Percentiles rank a stretch among this genome's conserved stretches.
phyloP scores from a whole-genome alignment of 2,329 filamentous ascomycete species.

The Exophiala sp. region DNA sequence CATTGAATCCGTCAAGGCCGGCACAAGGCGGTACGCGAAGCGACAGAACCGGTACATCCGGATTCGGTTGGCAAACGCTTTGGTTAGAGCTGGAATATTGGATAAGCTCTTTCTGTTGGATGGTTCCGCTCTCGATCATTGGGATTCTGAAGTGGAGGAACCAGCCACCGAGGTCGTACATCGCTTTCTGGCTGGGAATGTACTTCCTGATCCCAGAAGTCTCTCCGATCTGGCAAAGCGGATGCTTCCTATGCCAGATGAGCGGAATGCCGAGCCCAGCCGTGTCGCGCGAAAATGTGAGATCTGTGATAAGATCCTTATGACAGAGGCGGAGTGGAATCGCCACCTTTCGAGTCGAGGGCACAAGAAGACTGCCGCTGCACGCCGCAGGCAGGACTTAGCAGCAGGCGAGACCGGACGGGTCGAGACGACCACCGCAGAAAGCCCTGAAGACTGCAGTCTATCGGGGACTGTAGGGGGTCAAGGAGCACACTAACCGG shows the following conservation, averaged over 20 bases:
- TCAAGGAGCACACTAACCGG: background rate
- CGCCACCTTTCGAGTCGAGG: conserved; percentile 51
- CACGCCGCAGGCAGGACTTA: conserved; percentile 15
- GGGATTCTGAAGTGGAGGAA: conserved; percentile 57
- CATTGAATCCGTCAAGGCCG: conserved; percentile 70
- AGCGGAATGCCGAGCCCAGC: conserved; percentile 41
- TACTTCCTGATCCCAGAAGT: conserved; percentile 51
- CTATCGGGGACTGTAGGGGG: background rate
- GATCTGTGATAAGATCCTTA: conserved; percentile 56
- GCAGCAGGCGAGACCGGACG: background rate
- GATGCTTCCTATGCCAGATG: conserved; percentile 52
- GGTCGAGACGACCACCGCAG: background rate
- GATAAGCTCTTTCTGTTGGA: conserved; percentile 71
- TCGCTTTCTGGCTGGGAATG: conserved; percentile 55
- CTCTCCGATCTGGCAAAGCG: conserved; percentile 54
- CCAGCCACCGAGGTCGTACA: conserved; percentile 59
- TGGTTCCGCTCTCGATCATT: conserved; percentile 62
- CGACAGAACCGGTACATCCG: conserved; percentile 83
- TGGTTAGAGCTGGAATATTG: conserved; percentile 51
- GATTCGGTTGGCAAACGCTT: conserved; percentile 67
- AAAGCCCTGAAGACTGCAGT: background rate
- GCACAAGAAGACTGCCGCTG: conserved; percentile 48
- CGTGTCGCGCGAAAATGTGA: conserved; percentile 60
- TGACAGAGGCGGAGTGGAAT: conserved; percentile 53
- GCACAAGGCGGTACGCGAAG: conserved; percentile 81